phyloP scores from a whole-genome alignment of 495 filamentous ascomycete genomes.

The Glonium stellatum region DNA sequence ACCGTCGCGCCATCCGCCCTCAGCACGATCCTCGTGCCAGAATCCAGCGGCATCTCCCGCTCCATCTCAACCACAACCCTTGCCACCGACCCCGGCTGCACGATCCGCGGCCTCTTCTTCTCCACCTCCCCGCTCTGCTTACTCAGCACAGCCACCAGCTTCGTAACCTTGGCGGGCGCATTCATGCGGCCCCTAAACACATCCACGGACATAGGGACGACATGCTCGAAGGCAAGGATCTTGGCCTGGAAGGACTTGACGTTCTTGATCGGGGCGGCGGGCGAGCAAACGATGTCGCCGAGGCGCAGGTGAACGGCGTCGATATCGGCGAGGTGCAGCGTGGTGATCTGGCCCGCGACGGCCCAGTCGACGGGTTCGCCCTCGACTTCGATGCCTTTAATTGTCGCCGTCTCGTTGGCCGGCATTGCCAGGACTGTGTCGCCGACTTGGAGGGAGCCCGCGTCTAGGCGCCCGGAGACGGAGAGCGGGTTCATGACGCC shows the following conservation, averaged over 20 bases:
- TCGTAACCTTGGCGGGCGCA: slow-evolving; percentile 63
- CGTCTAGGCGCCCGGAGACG: slow-evolving; percentile 77
- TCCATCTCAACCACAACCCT: slow-evolving; percentile 66
- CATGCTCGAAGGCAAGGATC: slow-evolving; percentile 78
- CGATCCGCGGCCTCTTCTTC: slow-evolving; percentile 80
- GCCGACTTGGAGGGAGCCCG: slow-evolving; percentile 75
- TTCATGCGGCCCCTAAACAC: slow-evolving; percentile 80
- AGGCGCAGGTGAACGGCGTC: slow-evolving; percentile 71
- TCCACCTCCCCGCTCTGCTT: slow-evolving; percentile 59
- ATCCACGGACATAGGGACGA: slow-evolving; percentile 83
- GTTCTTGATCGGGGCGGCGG: slow-evolving; percentile 58
- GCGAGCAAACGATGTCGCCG: slow-evolving; percentile 78
- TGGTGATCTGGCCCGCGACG: slow-evolving; percentile 87
- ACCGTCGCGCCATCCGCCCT: slow-evolving; percentile 73
- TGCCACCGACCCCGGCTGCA: slow-evolving; percentile 64
- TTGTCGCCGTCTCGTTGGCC: slow-evolving; percentile 64
- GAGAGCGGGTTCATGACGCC: slow-evolving; percentile 65
- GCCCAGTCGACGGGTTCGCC: slow-evolving; percentile 74
- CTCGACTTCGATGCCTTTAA: slow-evolving; percentile 73
- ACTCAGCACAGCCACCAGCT: slow-evolving; percentile 65
- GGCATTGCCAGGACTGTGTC: slow-evolving; percentile 76
- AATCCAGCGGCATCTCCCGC: slow-evolving; percentile 69
- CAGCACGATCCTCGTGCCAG: slow-evolving; percentile 70
- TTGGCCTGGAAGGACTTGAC: slow-evolving; percentile 69
- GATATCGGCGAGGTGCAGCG: slow-evolving; percentile 77